These are phyloP conservation scores for Diplodia mutila DNA, from an alignment of 2,329 filamentous ascomycete genomes.

Conservation along the genomic window DNA sequence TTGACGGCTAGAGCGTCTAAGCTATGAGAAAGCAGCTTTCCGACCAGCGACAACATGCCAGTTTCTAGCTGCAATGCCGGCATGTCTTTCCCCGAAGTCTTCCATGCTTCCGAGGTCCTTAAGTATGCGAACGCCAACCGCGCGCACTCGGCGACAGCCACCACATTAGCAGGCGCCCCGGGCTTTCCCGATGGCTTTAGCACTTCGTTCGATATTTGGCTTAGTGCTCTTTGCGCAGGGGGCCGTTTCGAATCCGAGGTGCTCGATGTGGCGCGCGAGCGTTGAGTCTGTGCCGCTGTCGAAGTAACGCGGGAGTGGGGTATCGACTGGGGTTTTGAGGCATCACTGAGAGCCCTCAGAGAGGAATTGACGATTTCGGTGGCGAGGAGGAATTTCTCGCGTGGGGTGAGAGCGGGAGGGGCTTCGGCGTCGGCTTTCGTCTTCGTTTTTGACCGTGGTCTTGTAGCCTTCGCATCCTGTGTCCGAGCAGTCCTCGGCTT, in stretches of 20 bases:
- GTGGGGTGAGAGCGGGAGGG: slow-evolving; percentile 50
- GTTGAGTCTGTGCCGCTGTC: slow-evolving; percentile 27
- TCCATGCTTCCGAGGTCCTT: slow-evolving; percentile 57
- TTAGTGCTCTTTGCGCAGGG: slow-evolving; percentile 62
- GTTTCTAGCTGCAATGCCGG: slow-evolving; percentile 71
- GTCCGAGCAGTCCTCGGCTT: slow-evolving; percentile 32
- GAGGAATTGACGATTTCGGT: slow-evolving; percentile 74
- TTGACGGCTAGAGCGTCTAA: slow-evolving; percentile 70
- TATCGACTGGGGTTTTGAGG: slow-evolving; percentile 56
- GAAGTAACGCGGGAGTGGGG: slow-evolving; percentile 26
- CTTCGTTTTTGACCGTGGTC: slow-evolving; percentile 3
- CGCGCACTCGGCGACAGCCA: slow-evolving; percentile 70
- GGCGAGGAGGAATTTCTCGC: slow-evolving; percentile 69
- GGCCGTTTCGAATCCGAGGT: slow-evolving; percentile 45
- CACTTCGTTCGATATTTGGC: slow-evolving; percentile 62
- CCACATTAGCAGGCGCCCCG: slow-evolving; percentile 40
- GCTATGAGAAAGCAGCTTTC: slow-evolving; percentile 66
- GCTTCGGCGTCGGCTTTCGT: slow-evolving; percentile 31
- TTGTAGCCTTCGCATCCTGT: slow-evolving; percentile 34
- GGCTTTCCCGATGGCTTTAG: slow-evolving; percentile 39
- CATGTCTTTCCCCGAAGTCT: slow-evolving; percentile 58
- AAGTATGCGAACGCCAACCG: slow-evolving; percentile 69
- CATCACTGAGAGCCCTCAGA: slow-evolving; percentile 70
- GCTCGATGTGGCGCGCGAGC: slow-evolving; percentile 29
- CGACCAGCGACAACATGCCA: slow-evolving; percentile 71